Conservation (phyloP, 148 eudicot genomes). For the Chenopodium berlandieri region DNA sequence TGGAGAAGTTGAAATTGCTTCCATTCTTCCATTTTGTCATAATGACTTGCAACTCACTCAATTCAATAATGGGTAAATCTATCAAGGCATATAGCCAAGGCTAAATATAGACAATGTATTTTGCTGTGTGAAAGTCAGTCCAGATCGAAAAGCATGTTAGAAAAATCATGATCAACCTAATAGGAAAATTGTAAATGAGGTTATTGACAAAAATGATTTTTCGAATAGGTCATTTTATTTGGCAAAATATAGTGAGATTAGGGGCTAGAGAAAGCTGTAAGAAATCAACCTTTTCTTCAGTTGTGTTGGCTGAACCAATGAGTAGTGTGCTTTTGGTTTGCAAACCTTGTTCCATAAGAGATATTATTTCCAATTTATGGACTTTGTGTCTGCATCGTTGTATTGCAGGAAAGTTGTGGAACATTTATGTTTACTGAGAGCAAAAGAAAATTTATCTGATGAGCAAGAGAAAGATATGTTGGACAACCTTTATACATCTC, state of each 20-base stretch:
- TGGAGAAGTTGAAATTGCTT: neutral
- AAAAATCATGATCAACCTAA: neutral
- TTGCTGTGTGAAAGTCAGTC: neutral
- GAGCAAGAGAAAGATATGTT: constrained; percentile 86
- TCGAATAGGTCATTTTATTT: neutral
- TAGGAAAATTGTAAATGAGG: too few relatives aligned
- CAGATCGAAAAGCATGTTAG: neutral
- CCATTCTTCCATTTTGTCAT: too few relatives aligned
- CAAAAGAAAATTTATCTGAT: constrained; percentile 64
- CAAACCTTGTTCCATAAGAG: neutral
- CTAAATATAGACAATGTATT: neutral
- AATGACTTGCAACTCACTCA: too few relatives aligned
- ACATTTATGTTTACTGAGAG: constrained; percentile 79
- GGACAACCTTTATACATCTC: constrained; percentile 79
- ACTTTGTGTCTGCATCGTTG: constrained; percentile 13
- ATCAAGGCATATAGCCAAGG: neutral
- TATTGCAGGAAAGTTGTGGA: constrained; percentile 77
- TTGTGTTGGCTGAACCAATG: neutral
- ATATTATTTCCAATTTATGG: neutral
- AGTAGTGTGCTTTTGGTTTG: neutral
- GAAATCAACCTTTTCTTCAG: neutral
- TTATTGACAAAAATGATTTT: too few relatives aligned
- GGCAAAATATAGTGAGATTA: neutral
- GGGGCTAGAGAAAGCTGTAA: neutral
- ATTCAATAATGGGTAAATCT: neutral